Conservation (phyloP, 192 early-diverging fungal species). For the Backusella australiensis region DNA sequence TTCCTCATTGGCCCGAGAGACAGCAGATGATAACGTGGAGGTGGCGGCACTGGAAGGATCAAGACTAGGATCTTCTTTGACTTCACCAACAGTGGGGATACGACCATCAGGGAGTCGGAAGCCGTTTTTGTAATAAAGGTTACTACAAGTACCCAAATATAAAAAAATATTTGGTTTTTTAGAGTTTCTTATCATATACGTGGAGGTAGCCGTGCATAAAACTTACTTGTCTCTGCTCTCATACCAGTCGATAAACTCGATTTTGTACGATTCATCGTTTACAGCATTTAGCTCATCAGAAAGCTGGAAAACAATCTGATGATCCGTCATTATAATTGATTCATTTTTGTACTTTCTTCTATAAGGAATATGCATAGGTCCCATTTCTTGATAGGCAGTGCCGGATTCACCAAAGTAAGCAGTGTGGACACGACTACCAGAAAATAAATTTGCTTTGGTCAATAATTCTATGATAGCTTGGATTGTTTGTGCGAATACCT, state of each 20-base stretch:
- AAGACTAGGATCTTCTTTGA: neutral
- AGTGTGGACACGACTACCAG: conserved; percentile 23
- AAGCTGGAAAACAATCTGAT: conserved; percentile 32
- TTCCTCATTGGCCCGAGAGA: neutral
- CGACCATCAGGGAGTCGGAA: conserved; percentile 20
- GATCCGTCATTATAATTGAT: conserved; percentile 8
- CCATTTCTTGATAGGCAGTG: conserved; percentile 25
- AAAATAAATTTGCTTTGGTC: neutral
- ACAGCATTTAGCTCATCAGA: conserved; percentile 19
- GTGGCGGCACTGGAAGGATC: too few species aligned
- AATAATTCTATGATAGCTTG: too few species aligned
- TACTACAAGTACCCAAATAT: neutral
- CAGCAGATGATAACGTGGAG: neutral
- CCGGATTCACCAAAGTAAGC: conserved; percentile 28
- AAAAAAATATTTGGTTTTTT: too few species aligned
- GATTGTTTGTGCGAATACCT: neutral
- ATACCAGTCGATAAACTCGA: conserved; percentile 20
- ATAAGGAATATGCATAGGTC: neutral
- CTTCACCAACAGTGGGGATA: conserved; percentile 12
- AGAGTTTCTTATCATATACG: neutral
- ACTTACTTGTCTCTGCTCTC: conserved; percentile 19
- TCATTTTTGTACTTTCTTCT: neutral
- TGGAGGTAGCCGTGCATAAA: neutral
- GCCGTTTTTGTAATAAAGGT: conserved; percentile 15
- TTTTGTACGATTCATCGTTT: conserved; percentile 7